Evolutionary conservation across 164 flowering plant species (phyloP), one percentile per base, ranked within the genome.

Genomic region (Warburgia ugandensis): DNA sequence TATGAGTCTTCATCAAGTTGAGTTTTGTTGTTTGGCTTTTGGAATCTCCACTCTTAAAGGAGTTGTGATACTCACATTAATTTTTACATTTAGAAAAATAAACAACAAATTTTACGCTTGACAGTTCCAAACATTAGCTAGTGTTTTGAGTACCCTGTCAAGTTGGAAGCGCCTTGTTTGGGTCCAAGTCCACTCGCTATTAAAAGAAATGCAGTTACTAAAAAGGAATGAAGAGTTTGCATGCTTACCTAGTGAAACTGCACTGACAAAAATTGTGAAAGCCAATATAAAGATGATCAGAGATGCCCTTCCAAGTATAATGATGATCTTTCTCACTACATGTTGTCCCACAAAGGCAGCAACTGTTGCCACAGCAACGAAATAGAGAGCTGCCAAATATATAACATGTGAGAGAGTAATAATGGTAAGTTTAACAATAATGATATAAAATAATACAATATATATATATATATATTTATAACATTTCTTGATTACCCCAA

Each of bases 301-400:
- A 0, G 98, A 91, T 30, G 98, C 96, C 61, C 98, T 69, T 45
- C 96, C 98, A 30, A 83, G 26, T 12, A 92, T 25, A 21, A 68
- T 64, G 42, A 88, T 84, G 51, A 83, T 21, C 76, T 23, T 81
- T 65, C 96, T 74, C 19, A 92, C 94, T 3, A 80, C 68, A 32
- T 85, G 89, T 61, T 92, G 99, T 14, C 99, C 99, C 2, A 80
- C 55, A 11, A 85, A 69, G 42, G 99, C 99, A n/a, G 99, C 96
- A 52, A 86, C 21, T 0, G 91, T 77, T 23, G 99, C 94, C 61
- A 88, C 86, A 27, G 61, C 65, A 22, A 73, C 56, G 20, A 92
- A 79, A 85, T 84, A 92, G 10, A 73, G 63, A 62, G 96, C 99
- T 88, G 92, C 67, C 59, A 48, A 38, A 12, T 30, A 3, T n/a